Base-by-base conservation (phyloP, 345 rosid species). In the Boechera stricta region DNA sequence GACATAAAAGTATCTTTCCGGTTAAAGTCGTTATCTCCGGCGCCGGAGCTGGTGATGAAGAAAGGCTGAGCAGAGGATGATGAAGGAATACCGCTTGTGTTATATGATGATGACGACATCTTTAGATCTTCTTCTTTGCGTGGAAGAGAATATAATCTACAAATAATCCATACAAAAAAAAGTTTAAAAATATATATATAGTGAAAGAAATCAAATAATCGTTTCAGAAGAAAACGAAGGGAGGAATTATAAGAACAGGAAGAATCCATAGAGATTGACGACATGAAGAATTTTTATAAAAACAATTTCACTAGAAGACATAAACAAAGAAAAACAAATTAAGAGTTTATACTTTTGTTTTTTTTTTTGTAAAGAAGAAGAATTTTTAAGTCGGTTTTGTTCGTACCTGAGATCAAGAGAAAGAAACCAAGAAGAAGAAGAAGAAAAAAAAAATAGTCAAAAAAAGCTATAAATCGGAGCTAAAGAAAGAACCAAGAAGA, bases 361-460 rank as follows among this genome's bases (percentile, higher is more conserved):
- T 64, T 77, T 77, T 71, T 61, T 77, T 44, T 73, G 78, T 73
- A 78, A 67, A 60, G 69, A 78, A 61, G 52, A 66, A 57, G 41
- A 32, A 10, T 26, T 44, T 67, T 29, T 35, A 64, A 71, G 58
- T 45, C 33, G 9, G 42, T 12, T 47, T n/a, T 12, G 18, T 77
- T 9, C 5, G 38, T 78, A 65, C 73, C 73, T 78, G 81, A 59
- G 78, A 78, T 73, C 47, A 85, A 84, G 82, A 83, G 90, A 89
- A 79, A 85, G 79, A 72, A 77, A 82, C 81, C 87, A 79, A 84
- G 81, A 83, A 79, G 16, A 76, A 84, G 81, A 82, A 78, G 21
- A 41, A 16, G 8, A 15, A 53, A 6, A 70, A 39, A 39, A 41
- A 49, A 35, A 10, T 10, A 51, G 56, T 71, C 36, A 72, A 73